phyloP scores from a whole-genome alignment of 441 rosid species.

The Mallotus japonicus region DNA sequence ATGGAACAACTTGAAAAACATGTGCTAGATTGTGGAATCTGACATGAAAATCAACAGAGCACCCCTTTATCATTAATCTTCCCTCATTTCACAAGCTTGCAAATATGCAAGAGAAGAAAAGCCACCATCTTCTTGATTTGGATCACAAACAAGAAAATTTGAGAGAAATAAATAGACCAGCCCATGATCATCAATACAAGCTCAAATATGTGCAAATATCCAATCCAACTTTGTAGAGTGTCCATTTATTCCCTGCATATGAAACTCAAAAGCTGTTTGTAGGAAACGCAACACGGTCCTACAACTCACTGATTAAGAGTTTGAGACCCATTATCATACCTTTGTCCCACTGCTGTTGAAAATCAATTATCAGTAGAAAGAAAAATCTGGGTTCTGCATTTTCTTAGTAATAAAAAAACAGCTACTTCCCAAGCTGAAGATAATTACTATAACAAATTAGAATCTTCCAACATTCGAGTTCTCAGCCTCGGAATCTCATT shows the following conservation, averaged over 20 bases:
- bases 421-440: background rate
- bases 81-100: too few species aligned
- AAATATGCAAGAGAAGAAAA: too few species aligned
- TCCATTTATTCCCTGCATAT: background rate
- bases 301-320: background rate
- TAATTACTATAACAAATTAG: background rate
- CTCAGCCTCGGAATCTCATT: background rate
- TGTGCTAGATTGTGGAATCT: too few species aligned
- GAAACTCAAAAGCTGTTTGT: background rate
- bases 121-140: too few species aligned
- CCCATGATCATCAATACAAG: too few species aligned
- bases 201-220: too few species aligned
- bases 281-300: background rate
- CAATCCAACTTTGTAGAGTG: background rate
- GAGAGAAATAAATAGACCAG: too few species aligned
- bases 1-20: too few species aligned
- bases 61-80: too few species aligned
- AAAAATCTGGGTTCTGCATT: background rate
- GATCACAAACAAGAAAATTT: too few species aligned
- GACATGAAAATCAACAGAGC: too few species aligned
- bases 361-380: background rate
- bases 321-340: background rate
- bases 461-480: background rate
- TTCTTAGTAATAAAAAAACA: background rate
- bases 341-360: too few species aligned